Conservation (phyloP, 352 stramenopile species). For the Pythium volutum region DNA sequence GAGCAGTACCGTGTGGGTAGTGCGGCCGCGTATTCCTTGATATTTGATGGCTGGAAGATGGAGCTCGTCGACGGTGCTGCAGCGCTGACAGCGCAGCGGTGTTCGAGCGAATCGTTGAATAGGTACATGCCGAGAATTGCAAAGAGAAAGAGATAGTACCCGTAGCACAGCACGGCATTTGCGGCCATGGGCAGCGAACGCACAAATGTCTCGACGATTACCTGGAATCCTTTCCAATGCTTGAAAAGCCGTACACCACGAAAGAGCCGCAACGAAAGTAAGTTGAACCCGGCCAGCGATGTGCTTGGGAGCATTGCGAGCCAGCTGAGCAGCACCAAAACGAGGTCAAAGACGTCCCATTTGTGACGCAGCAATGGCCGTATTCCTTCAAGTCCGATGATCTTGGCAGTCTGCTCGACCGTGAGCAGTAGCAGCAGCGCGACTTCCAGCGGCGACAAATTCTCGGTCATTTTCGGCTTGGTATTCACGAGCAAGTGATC, state of each 20-base stretch:
- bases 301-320: slow-evolving; percentile 43
- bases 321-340: slow-evolving; percentile 62
- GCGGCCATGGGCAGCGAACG: slow-evolving; percentile 63
- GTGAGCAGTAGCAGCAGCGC: slow-evolving; percentile 65
- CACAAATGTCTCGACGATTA: slow-evolving; percentile 78
- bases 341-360: slow-evolving; percentile 71
- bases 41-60: slow-evolving; percentile 20
- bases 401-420: slow-evolving; percentile 60
- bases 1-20: slow-evolving; percentile 59
- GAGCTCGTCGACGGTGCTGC: slow-evolving; percentile 24
- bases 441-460: slow-evolving; percentile 57
- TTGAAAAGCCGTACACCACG: slow-evolving; percentile 67
- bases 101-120: slow-evolving; percentile 78
- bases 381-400: slow-evolving; percentile 62
- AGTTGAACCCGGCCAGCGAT: slow-evolving; percentile 56
- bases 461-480: slow-evolving; percentile 40
- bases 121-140: slow-evolving; percentile 86
- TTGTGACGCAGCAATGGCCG: slow-evolving; percentile 51
- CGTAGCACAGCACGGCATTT: slow-evolving; percentile 76
- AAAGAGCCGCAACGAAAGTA: slow-evolving; percentile 74
- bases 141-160: slow-evolving; percentile 86
- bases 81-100: slow-evolving; percentile 50
- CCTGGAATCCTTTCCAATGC: slow-evolving; percentile 70
- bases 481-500: slow-evolving; percentile 33
- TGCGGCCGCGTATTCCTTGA: slow-evolving; percentile 44